Conservation (phyloP, 2,329 filamentous ascomycete species). For the Exophiala viscosa region DNA sequence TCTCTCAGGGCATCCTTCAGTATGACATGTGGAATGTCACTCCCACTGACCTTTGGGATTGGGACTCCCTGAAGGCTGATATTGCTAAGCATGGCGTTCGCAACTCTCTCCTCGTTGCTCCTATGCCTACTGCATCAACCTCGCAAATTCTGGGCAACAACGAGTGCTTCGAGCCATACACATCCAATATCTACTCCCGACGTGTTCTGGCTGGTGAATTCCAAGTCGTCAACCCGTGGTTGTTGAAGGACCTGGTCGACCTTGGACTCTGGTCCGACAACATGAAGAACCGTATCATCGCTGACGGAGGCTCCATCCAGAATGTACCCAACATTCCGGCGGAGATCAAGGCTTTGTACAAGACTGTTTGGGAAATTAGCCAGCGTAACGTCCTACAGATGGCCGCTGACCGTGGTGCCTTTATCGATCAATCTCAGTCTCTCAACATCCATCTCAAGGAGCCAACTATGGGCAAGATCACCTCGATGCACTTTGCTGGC, state of each 20-base stretch:
- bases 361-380: conserved; percentile 99
- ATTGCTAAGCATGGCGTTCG: conserved; percentile 91
- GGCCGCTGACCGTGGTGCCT: conserved; percentile 96
- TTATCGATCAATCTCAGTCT: conserved; percentile 98
- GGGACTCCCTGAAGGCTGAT: conserved; percentile 80
- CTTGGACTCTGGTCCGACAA: conserved; percentile 97
- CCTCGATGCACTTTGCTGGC: conserved; percentile 97
- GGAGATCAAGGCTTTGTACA: conserved; percentile 95
- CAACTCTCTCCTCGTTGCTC: conserved; percentile 91
- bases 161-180: conserved; percentile 99
- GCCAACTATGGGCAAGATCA: conserved; percentile 99
- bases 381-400: conserved; percentile 95
- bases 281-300: conserved; percentile 99
- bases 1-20: conserved; percentile 92
- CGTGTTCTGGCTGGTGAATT: conserved; percentile 97
- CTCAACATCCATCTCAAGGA: conserved; percentile 99
- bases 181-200: conserved; percentile 98
- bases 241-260: conserved; percentile 96
- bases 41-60: conserved; percentile 94
- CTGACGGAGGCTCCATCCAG: conserved; percentile 91
- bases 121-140: conserved; percentile 96
- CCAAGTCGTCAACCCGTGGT: conserved; percentile 98
- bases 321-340: conserved; percentile 94
- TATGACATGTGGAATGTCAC: conserved; percentile 98
- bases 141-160: conserved; percentile 99